A percentile compares a stretch with the other conserved stretches of the same genome.
Conservation (phyloP, 345 rosid species). For the Syzygium aromaticum region DNA sequence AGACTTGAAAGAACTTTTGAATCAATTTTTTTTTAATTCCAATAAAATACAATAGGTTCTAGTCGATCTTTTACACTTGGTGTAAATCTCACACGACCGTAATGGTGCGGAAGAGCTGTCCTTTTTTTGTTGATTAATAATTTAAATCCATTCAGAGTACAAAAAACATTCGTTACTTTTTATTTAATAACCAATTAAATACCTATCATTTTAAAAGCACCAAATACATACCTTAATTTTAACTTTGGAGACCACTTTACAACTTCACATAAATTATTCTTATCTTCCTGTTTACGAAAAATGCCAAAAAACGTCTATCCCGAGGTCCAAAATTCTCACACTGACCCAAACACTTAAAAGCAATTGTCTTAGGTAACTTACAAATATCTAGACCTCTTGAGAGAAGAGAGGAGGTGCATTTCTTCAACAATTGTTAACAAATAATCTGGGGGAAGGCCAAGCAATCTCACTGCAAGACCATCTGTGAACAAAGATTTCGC, state of each 20-base stretch:
- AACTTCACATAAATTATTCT: background rate
- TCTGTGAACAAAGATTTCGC: no score
- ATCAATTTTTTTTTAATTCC: accelerated
- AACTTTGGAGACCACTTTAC: background rate
- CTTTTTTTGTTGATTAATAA: background rate
- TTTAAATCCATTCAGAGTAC: background rate
- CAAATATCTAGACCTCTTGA: no score
- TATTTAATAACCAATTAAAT: background rate
- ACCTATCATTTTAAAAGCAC: accelerated
- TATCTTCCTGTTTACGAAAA: background rate
- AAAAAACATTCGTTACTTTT: accelerated
- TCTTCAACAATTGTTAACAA: no score
- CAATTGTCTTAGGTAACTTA: no score
- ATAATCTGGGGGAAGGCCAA: no score
- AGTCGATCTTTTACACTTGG: background rate
- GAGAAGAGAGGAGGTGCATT: no score
- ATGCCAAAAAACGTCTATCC: background rate
- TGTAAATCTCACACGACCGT: background rate
- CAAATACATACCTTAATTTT: background rate
- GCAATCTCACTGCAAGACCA: no score
- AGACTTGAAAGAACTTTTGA: no score
- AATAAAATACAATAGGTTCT: background rate
- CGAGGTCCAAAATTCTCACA: background rate
- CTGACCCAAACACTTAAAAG: background rate
- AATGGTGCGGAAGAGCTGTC: background rate